These are phyloP conservation scores for Colletotrichum spaethianum DNA, from an alignment of 2,329 filamentous ascomycete species.

Conservation along the genomic window DNA sequence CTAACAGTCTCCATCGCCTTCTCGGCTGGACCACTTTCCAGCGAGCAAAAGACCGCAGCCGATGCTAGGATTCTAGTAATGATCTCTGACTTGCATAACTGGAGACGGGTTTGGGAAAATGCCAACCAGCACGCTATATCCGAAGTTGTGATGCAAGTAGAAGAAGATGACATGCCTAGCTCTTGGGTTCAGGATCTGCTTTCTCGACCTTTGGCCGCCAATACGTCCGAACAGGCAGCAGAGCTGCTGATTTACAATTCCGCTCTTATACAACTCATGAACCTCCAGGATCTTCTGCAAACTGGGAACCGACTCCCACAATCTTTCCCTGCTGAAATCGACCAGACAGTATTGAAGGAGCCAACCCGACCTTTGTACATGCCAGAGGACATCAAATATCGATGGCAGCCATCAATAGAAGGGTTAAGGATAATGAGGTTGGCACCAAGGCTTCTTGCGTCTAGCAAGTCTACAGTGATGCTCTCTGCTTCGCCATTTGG, in stretches of 20 bases:
- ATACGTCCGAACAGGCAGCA: conserved; percentile 1
- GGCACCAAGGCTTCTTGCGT: background rate
- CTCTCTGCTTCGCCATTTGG: conserved; percentile 15
- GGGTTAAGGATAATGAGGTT: conserved; percentile 13
- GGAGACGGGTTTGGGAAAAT: conserved; percentile 16
- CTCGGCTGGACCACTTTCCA: background rate
- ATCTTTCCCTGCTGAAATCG: background rate
- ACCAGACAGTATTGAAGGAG: background rate
- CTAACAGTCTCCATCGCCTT: background rate
- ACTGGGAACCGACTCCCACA: conserved; percentile 3
- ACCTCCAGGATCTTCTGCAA: background rate
- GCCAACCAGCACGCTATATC: background rate
- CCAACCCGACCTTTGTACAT: conserved; percentile 4
- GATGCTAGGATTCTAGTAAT: background rate
- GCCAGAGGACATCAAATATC: conserved; percentile 15
- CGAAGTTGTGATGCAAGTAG: background rate
- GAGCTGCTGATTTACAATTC: conserved; percentile 32
- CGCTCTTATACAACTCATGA: conserved; percentile 15
- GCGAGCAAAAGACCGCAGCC: background rate
- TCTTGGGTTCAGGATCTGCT: background rate
- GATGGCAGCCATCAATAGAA: conserved; percentile 29
- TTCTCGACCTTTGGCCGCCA: conserved; percentile 2
- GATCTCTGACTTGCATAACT: background rate
- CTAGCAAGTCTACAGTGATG: background rate
- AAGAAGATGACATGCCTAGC: background rate